Conservation (phyloP, 768 basidiomycete species). For the Steccherinum ochraceum region DNA sequence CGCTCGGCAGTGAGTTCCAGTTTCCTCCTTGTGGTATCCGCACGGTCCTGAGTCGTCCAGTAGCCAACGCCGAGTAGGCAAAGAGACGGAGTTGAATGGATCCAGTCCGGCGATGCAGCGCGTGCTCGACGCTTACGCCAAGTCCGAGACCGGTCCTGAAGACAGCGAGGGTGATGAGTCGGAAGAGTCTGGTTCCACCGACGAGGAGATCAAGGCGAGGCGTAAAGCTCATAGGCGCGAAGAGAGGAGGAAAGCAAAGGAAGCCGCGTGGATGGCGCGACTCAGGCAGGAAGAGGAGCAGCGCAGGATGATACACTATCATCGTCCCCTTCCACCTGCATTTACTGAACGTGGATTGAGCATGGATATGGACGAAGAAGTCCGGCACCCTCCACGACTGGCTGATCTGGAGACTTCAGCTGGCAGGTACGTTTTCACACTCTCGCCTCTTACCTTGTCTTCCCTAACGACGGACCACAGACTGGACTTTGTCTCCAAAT, state of each 20-base stretch:
- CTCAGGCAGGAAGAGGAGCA: constrained; percentile 10
- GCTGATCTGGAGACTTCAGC: constrained; percentile 55
- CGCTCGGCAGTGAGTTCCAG: constrained; percentile 52
- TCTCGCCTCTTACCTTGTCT: constrained; percentile 4
- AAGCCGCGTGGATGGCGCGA: constrained; percentile 13
- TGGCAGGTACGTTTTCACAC: constrained; percentile 46
- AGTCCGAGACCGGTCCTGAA: constrained; percentile 30
- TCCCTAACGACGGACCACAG: constrained; percentile 25
- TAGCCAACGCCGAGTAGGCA: constrained; percentile 30
- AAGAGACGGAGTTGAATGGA: constrained; percentile 33
- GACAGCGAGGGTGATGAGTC: constrained; percentile 11
- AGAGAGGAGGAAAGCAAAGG: constrained; percentile 22
- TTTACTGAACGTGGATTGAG: constrained; percentile 18
- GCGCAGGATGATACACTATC: constrained; percentile 4
- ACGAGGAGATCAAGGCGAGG: constrained; percentile 7
- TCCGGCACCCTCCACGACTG: constrained; percentile 20
- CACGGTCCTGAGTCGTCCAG: neutral
- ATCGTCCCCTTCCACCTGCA: too few relatives aligned
- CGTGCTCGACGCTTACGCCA: constrained; percentile 26
- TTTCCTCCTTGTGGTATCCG: neutral
- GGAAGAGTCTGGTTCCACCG: neutral
- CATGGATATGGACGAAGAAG: constrained; percentile 15
- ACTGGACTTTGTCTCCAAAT: constrained; percentile 52
- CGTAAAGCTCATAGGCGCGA: constrained; percentile 8
- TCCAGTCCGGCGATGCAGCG: constrained; percentile 3